Evolutionary conservation across 2,329 filamentous ascomycete genomes (phyloP).

Genomic region (Fusarium falciforme): DNA sequence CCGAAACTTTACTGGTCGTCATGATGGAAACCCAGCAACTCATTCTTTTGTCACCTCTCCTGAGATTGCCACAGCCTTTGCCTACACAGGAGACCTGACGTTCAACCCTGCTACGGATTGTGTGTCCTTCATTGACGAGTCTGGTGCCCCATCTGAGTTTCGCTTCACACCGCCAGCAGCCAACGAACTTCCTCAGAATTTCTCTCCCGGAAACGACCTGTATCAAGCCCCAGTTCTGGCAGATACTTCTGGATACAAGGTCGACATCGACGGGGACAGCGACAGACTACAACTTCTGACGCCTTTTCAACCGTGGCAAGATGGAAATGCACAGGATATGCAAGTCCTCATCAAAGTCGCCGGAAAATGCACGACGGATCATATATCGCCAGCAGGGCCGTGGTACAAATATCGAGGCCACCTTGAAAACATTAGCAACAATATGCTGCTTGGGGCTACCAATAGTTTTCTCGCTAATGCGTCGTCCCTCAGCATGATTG

Average conservation of each 20-base stretch:
- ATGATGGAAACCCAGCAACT: constrained; percentile 55
- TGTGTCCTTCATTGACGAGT: background rate
- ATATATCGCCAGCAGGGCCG: constrained; percentile 52
- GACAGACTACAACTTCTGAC: constrained; percentile 46
- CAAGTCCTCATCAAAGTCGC: constrained; percentile 48
- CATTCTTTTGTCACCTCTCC: constrained; percentile 52
- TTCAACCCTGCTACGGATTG: background rate
- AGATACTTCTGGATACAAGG: constrained; percentile 28
- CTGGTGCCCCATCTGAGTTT: background rate
- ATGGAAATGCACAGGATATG: constrained; percentile 28
- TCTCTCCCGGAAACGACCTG: constrained; percentile 27
- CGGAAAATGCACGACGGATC: constrained; percentile 54
- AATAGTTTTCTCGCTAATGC: constrained; percentile 37
- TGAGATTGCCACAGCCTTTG: background rate
- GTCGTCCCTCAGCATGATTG: background rate
- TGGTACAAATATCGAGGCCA: constrained; percentile 55
- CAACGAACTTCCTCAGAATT: background rate
- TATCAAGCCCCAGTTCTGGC: constrained; percentile 40
- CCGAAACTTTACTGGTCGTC: constrained; percentile 51
- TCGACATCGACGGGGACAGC: constrained; percentile 43
- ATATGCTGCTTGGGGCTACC: constrained; percentile 49
- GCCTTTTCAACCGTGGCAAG: constrained; percentile 42
- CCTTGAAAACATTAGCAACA: constrained; percentile 53
- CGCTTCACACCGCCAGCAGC: background rate
- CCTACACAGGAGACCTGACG: background rate